Evolutionary conservation across 305 asterid species (phyloP).

Genomic region (Plantago lanceolata): DNA sequence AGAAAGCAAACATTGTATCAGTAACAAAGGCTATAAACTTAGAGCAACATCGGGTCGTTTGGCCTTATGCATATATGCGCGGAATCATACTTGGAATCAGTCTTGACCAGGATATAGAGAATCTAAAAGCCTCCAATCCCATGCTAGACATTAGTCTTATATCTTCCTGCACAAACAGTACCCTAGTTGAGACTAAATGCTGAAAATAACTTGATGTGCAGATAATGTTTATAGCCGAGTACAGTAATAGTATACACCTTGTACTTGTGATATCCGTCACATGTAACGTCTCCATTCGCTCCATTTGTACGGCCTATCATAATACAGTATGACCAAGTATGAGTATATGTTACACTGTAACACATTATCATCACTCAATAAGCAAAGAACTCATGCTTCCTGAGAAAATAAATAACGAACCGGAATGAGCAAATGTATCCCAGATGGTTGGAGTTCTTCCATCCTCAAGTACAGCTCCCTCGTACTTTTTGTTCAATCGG

Average conservation of each 20-base stretch:
- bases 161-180: constrained; percentile 19
- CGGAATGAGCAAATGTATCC: constrained; percentile 53
- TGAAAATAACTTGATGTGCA: neutral
- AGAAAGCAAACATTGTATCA: neutral
- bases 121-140: constrained; percentile 26
- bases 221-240: neutral
- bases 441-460: constrained; percentile 56
- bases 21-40: neutral
- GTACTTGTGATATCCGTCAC: constrained; percentile 59
- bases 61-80: neutral
- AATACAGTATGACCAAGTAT: neutral
- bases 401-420: constrained; percentile 22
- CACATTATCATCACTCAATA: neutral
- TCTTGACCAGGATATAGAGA: constrained; percentile 27
- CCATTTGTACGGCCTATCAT: constrained; percentile 25
- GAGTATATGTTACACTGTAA: too few species aligned
- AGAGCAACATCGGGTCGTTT: neutral
- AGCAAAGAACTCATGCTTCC: too few species aligned
- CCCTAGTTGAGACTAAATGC: neutral
- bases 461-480: constrained; percentile 55
- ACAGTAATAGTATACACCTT: constrained; percentile 30
- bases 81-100: constrained; percentile 41
- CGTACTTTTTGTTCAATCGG: constrained; percentile 29
- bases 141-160: constrained; percentile 15
- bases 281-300: constrained; percentile 46